A percentile compares a stretch with the other conserved stretches of the same genome.
Conservation (phyloP, 164 flowering plant species). For the Malania oleifera region DNA sequence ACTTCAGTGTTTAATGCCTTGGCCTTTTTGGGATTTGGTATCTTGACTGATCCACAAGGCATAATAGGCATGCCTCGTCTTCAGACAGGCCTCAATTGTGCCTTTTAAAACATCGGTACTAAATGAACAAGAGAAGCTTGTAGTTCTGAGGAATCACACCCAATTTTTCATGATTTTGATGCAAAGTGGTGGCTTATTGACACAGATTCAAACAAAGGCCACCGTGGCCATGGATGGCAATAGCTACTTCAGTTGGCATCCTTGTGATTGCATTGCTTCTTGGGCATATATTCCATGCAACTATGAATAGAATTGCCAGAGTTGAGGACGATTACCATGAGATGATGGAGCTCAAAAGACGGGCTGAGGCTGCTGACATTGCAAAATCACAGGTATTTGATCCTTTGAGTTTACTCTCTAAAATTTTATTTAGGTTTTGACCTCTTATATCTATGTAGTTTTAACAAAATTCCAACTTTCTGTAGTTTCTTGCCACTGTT, state of each 20-base stretch:
- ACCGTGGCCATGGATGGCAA: constrained; percentile 73
- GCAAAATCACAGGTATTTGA: constrained; percentile 71
- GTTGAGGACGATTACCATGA: constrained; percentile 74
- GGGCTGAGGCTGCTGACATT: constrained; percentile 88
- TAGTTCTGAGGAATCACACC: neutral
- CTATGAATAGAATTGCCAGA: constrained; percentile 66
- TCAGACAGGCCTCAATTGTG: too few species aligned
- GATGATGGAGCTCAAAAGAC: constrained; percentile 77
- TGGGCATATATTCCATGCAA: constrained; percentile 74
- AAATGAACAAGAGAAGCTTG: neutral
- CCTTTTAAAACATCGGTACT: too few species aligned
- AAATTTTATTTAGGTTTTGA: neutral
- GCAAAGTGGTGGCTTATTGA: constrained; percentile 9
- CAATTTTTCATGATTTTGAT: constrained; percentile 3
- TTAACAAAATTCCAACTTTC: constrained; percentile 8
- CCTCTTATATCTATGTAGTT: neutral
- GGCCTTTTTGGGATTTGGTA: too few species aligned
- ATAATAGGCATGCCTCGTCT: too few species aligned
- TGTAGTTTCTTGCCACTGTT: constrained; percentile 96
- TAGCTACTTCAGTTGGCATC: constrained; percentile 51
- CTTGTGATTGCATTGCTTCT: constrained; percentile 69
- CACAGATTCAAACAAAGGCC: constrained; percentile 77
- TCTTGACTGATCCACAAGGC: too few species aligned
- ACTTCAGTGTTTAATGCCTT: too few species aligned
- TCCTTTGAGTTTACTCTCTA: neutral